Evolutionary conservation across 768 basidiomycete species (phyloP).

Genomic region (Dendrothele bispora): DNA sequence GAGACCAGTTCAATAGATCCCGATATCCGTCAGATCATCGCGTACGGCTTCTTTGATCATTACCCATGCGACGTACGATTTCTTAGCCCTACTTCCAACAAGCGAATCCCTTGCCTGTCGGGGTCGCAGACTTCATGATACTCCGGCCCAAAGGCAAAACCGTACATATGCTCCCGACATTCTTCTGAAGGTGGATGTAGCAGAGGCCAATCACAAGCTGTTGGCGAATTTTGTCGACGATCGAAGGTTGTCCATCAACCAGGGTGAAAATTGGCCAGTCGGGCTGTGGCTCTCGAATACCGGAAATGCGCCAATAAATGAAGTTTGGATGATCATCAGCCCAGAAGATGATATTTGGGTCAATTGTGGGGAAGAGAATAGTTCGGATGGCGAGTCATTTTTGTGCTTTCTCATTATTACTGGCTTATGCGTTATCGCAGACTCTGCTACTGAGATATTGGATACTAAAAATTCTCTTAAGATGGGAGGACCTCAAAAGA

Average conservation of each 20-base stretch:
- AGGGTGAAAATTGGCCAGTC: constrained; percentile 67
- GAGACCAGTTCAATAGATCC: constrained; percentile 40
- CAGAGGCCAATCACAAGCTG: constrained; percentile 65
- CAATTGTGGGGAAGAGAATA: constrained; percentile 22
- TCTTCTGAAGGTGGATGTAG: constrained; percentile 59
- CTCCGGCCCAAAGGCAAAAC: constrained; percentile 63
- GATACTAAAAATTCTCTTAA: constrained; percentile 54
- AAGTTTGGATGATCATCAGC: constrained; percentile 70
- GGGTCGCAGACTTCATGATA: constrained; percentile 78
- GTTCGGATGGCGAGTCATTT: constrained; percentile 14
- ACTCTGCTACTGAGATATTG: constrained; percentile 35
- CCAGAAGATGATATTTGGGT: constrained; percentile 66
- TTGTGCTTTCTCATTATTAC: constrained; percentile 2
- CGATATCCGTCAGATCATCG: constrained; percentile 58
- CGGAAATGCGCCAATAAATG: constrained; percentile 58
- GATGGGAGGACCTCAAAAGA: constrained; percentile 41
- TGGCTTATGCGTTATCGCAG: constrained; percentile 1
- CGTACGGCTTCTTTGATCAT: constrained; percentile 55
- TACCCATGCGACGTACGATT: constrained; percentile 61
- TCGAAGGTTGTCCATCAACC: constrained; percentile 48
- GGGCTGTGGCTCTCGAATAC: constrained; percentile 64
- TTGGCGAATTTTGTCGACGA: constrained; percentile 56
- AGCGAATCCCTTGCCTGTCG: constrained; percentile 65
- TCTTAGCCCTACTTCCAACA: constrained; percentile 70
- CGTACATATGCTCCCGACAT: constrained; percentile 74